These are phyloP conservation scores for Ophiocordyceps robertsii DNA, from an alignment of 2,329 filamentous ascomycete species.

Conservation along the genomic window DNA sequence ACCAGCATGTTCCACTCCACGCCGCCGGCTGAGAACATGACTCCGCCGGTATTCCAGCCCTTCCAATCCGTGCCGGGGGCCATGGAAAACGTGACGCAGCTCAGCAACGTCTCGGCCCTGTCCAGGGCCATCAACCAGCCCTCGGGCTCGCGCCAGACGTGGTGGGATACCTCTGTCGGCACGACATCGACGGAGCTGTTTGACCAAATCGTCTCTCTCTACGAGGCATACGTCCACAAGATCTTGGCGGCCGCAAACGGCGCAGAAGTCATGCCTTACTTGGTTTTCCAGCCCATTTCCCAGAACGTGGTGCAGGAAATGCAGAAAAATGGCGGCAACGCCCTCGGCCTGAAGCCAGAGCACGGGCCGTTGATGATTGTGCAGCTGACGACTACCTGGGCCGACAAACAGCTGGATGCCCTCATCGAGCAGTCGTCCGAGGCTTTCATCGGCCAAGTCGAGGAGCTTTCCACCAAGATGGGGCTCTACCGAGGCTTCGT, in stretches of 20 bases:
- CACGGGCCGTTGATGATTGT: constrained; percentile 19
- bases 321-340: constrained; percentile 24
- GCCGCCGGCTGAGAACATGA: constrained; percentile 3
- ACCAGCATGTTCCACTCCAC: constrained; percentile 7
- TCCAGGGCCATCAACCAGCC: constrained; percentile 10
- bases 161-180: constrained; percentile 14
- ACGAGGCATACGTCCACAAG: neutral
- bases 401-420: constrained; percentile 13
- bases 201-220: constrained; percentile 5
- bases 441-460: constrained; percentile 4
- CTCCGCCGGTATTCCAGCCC: constrained; percentile 10
- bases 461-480: constrained; percentile 12
- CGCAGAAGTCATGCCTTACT: neutral
- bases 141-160: constrained; percentile 13
- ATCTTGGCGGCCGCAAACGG: neutral
- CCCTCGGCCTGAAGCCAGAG: constrained; percentile 21
- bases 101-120: constrained; percentile 12
- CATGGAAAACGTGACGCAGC: constrained; percentile 8
- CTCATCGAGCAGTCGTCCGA: neutral
- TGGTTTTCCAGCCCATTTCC: constrained; percentile 25
- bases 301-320: constrained; percentile 17
- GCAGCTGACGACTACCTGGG: constrained; percentile 14
- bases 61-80: constrained; percentile 9
- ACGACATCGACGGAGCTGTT: constrained; percentile 11
- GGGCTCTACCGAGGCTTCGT: constrained; percentile 18